Evolutionary conservation across 2,329 filamentous ascomycete species (phyloP).

Genomic region (Talaromyces sp.): DNA sequence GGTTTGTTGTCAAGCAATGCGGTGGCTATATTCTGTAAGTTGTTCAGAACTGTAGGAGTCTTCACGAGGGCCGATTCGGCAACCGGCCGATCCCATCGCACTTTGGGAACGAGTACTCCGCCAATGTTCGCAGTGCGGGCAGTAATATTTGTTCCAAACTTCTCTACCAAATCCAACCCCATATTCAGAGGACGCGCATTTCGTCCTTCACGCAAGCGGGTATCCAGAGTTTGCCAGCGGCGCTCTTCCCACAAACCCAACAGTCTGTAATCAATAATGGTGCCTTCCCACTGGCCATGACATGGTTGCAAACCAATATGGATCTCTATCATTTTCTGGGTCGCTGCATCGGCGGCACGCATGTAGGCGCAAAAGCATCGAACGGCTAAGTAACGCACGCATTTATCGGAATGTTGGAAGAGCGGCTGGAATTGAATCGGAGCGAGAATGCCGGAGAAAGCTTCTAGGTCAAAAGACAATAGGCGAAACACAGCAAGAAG

Average conservation of each 20-base stretch:
- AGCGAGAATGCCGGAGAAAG: conserved; percentile 61
- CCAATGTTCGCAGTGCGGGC: conserved; percentile 61
- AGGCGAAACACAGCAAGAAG: conserved; percentile 73
- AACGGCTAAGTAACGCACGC: conserved; percentile 74
- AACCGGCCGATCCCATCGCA: conserved; percentile 47
- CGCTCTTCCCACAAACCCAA: conserved; percentile 59
- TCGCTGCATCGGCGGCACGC: conserved; percentile 71
- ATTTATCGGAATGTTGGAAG: conserved; percentile 53
- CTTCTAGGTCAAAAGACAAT: conserved; percentile 66
- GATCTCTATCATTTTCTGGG: conserved; percentile 63
- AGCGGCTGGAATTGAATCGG: conserved; percentile 64
- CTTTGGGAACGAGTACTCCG: conserved; percentile 58
- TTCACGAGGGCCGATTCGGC: conserved; percentile 54
- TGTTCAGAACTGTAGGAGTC: conserved; percentile 67
- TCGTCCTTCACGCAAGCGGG: conserved; percentile 17
- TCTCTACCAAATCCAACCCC: conserved; percentile 21
- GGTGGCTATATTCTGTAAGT: conserved; percentile 64
- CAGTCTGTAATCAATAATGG: conserved; percentile 72
- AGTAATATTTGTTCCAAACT: conserved; percentile 43
- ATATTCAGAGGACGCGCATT: conserved; percentile 13
- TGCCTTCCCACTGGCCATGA: conserved; percentile 68
- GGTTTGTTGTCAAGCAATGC: conserved; percentile 65
- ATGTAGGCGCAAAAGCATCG: conserved; percentile 75
- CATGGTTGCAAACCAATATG: conserved; percentile 62
- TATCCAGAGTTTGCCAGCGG: conserved; percentile 41